These are phyloP conservation scores for Xylaria palmicola DNA, from an alignment of 495 filamentous ascomycete species.

Conservation along the genomic window DNA sequence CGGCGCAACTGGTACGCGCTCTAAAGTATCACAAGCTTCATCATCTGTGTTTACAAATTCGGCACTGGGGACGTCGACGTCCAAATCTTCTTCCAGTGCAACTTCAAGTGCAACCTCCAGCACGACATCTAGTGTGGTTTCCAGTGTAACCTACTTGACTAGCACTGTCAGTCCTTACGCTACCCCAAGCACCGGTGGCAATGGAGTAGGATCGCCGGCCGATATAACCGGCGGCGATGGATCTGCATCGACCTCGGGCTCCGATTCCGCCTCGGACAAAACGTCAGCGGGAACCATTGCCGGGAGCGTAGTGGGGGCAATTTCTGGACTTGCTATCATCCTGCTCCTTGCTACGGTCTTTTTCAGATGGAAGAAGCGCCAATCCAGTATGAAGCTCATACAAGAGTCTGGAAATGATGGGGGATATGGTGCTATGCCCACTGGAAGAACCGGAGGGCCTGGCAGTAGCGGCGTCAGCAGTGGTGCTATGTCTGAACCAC, in stretches of 20 bases:
- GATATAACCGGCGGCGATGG: constrained; percentile 16
- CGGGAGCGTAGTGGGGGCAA: constrained; percentile 64
- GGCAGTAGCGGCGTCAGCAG: constrained; percentile 11
- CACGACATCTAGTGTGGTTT: too few species aligned
- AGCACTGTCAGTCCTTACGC: background rate
- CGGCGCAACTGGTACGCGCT: background rate
- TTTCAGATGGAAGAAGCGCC: constrained; percentile 55
- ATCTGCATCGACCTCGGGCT: constrained; percentile 9
- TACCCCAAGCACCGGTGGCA: constrained; percentile 8
- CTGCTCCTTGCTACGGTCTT: constrained; percentile 54
- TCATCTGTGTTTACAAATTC: constrained; percentile 11
- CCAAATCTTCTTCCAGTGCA: constrained; percentile 18
- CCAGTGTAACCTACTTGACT: constrained; percentile 16
- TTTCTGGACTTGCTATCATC: constrained; percentile 62
- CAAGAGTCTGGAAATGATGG: constrained; percentile 30
- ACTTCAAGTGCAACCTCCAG: constrained; percentile 15
- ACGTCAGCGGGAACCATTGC: constrained; percentile 45
- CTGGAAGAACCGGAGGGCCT: constrained; percentile 28
- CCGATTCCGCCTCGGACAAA: constrained; percentile 14
- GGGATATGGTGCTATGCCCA: constrained; percentile 28
- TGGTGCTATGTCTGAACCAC: constrained; percentile 43
- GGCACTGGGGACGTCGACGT: constrained; percentile 16
- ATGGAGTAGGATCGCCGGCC: constrained; percentile 14
- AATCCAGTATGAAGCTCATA: constrained; percentile 33
- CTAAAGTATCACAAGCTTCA: background rate